Evolutionary conservation across 108 stramenopile species (phyloP).

Genomic region (Aureococcus anophagefferens): DNA sequence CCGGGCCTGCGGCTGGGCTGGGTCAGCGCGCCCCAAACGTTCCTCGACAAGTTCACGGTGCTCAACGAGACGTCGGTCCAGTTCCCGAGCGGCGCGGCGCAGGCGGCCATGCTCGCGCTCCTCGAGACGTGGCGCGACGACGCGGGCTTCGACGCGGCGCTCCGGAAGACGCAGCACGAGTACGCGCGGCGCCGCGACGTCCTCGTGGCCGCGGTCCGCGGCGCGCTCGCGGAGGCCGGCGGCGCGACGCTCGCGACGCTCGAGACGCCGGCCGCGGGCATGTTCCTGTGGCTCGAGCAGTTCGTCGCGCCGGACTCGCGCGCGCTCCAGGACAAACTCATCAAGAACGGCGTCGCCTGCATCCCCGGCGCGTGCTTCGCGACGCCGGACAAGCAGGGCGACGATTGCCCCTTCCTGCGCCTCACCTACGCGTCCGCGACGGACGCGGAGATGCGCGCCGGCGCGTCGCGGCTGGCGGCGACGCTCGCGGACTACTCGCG

Average conservation of each 20-base stretch:
- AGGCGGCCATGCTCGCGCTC: conserved; percentile 31
- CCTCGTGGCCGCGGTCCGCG: conserved; percentile 15
- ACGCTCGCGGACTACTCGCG: too few species aligned
- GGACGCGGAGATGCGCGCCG: neutral
- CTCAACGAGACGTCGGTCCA: conserved; percentile 35
- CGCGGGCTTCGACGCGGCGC: conserved; percentile 28
- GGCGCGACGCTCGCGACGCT: conserved; percentile 11
- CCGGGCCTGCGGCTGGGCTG: conserved; percentile 52
- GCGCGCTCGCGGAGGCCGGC: conserved; percentile 13
- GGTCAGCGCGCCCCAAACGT: conserved; percentile 35
- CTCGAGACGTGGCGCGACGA: conserved; percentile 29
- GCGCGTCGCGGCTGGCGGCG: neutral
- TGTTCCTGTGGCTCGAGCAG: conserved; percentile 47
- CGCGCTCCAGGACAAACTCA: conserved; percentile 15
- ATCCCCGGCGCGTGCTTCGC: conserved; percentile 1
- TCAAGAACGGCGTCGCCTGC: neutral
- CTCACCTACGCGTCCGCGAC: conserved; percentile 3
- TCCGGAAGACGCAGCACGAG: neutral
- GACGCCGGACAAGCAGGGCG: neutral
- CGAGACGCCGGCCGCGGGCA: conserved; percentile 37
- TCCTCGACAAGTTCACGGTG: conserved; percentile 32
- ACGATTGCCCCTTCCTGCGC: neutral
- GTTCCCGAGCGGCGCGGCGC: conserved; percentile 44
- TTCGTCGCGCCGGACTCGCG: conserved; percentile 1
- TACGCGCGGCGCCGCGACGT: conserved; percentile 27